phyloP scores from a whole-genome alignment of 2,329 filamentous ascomycete species.

The Ophiostoma australiae region DNA sequence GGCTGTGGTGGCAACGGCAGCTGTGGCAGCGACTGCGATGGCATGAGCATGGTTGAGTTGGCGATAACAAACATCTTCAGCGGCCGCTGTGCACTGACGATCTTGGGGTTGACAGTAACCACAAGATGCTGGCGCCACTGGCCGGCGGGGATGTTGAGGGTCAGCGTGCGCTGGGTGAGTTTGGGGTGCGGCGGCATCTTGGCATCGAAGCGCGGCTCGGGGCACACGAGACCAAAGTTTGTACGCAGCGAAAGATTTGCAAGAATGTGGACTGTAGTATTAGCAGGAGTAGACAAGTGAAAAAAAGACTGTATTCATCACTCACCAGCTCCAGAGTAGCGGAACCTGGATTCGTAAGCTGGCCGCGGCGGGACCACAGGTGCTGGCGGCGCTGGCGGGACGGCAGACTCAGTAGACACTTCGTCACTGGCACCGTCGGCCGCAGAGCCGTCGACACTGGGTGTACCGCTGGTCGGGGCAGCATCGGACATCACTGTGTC shows the following conservation, averaged over 20 bases:
- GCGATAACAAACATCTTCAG: constrained; percentile 72
- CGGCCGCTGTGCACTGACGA: constrained; percentile 58
- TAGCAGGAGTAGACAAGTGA: constrained; percentile 29
- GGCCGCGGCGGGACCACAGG: constrained; percentile 36
- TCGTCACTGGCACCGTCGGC: constrained; percentile 7
- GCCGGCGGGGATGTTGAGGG: constrained; percentile 61
- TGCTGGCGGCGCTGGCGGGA: constrained; percentile 27
- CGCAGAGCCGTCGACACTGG: constrained; percentile 16
- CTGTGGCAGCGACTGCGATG: constrained; percentile 46
- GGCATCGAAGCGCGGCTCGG: constrained; percentile 57
- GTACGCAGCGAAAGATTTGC: constrained; percentile 61
- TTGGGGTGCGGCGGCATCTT: constrained; percentile 61
- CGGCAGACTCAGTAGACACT: constrained; percentile 4
- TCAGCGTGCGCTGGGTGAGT: constrained; percentile 65
- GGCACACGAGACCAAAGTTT: constrained; percentile 58
- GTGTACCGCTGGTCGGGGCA: constrained; percentile 31
- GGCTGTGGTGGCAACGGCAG: constrained; percentile 51
- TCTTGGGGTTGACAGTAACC: constrained; percentile 57
- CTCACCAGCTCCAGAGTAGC: constrained; percentile 43
- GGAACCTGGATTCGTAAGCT: constrained; percentile 35
- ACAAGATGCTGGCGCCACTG: constrained; percentile 68
- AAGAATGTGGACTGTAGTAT: constrained; percentile 59
- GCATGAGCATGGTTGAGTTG: constrained; percentile 59
- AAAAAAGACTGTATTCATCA: background rate
- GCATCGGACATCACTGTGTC: constrained; percentile 26